Base-by-base conservation (phyloP, 2,329 filamentous ascomycete genomes). In the Trichothecium roseum region DNA sequence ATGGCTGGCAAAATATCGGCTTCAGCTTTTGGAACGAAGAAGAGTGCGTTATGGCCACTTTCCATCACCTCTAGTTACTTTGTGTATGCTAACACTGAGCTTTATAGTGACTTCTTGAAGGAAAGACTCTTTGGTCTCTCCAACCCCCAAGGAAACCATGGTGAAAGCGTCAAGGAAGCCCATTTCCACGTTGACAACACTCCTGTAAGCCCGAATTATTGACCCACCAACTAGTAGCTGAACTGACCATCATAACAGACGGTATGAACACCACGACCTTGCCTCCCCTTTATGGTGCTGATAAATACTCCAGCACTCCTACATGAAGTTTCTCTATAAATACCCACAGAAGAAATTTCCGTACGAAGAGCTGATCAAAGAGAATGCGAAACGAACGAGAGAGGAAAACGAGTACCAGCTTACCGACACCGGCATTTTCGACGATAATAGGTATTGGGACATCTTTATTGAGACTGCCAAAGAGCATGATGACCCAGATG, bases 321-420 rank as follows among this genome's bases (percentile, higher is more conserved):
- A 96, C 67, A 96, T 96, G 89, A 96, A 96, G 60, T 93, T 80
- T 53, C 79, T 96, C 46, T 96, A 96, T 74, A 96, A 96, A 61
- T 93, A 95, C 50, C 91, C 91, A 1, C 89, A 96, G 61, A 74
- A 73, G 49, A 78, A 81, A 43, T 96, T 96, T 51, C 91, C 89
- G 3, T 96, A 96, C 65, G 72, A 95, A 57, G 78, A 94, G 45
- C 68, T 96, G 32, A 65, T 93, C 45, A 68, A 84, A 44, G 85
- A 93, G 53, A 96, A 94, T 54, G 87, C 78, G 30, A 74, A 69
- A 45, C 76, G 88, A 44, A 71, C 72, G 37, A 84, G 81, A 56
- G 56, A 78, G 47, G 88, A 95, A 43, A 74, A 74, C 32, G 89
- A 96, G 55, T 96, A 94, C 61, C 89, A 95, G 56, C 75, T 96